phyloP scores from a whole-genome alignment of 2,329 filamentous ascomycete species.

The Tolypocladium sp. region DNA sequence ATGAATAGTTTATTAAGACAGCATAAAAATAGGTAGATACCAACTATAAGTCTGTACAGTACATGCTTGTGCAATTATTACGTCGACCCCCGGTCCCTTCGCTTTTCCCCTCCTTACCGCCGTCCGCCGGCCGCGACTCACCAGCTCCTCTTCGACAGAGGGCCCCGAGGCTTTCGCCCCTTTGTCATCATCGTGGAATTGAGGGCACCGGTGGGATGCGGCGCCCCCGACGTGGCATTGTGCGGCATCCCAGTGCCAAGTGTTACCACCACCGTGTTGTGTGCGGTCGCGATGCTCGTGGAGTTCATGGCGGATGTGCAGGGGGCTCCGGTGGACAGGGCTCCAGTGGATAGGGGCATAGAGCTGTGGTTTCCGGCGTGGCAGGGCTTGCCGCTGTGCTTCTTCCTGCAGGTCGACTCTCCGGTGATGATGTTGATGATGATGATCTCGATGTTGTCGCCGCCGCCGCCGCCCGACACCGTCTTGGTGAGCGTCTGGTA shows the following conservation, averaged over 20 bases:
- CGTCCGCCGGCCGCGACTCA: not conserved
- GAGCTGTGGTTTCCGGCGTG: not conserved
- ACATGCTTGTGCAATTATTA: not conserved
- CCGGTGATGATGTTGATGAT: conserved; percentile 21
- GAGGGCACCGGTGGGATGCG: not conserved
- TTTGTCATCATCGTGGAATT: not conserved
- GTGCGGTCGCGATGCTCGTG: conserved; percentile 22
- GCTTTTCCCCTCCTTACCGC: not conserved
- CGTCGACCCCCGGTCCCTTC: not conserved
- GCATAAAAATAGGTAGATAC: not conserved
- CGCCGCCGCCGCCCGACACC: conserved; percentile 9
- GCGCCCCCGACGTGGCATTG: not conserved
- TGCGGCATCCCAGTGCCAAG: conserved; percentile 1
- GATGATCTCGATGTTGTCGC: conserved; percentile 20
- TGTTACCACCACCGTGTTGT: conserved; percentile 26
- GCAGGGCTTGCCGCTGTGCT: conserved; percentile 18
- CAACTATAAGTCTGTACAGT: conserved; percentile 1
- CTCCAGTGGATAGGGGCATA: conserved; percentile 4
- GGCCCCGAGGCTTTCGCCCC: not conserved
- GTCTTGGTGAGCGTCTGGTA: conserved; percentile 14
- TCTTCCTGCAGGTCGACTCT: conserved; percentile 15
- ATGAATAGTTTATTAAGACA: no score
- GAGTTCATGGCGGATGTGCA: conserved; percentile 14
- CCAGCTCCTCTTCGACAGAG: not conserved
- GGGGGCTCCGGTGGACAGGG: conserved; percentile 6